phyloP scores from a whole-genome alignment of 192 early-diverging fungal genomes.

The Pecoramyces ruminantium region DNA sequence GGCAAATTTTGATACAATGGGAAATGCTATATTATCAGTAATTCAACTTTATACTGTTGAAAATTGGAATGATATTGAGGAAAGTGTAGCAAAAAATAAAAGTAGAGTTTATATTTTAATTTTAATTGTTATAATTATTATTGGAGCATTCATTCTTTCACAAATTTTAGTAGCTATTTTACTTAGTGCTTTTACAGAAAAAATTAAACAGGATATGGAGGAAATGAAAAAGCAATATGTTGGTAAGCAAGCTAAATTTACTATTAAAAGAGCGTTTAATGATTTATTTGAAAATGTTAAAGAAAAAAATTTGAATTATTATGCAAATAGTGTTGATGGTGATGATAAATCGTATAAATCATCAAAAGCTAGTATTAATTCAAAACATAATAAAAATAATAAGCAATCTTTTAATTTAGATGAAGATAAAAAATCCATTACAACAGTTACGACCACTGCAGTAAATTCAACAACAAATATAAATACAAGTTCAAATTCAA shows the following conservation, averaged over 20 bases:
- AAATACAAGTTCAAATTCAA: too few relatives aligned
- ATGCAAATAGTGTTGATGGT: background rate
- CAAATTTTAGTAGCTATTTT: background rate
- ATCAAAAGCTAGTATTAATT: background rate
- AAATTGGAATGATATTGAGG: background rate
- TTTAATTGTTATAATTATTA: background rate
- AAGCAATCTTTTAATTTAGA: background rate
- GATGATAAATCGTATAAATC: background rate
- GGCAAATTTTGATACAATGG: background rate
- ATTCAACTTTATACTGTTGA: background rate
- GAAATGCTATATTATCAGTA: background rate
- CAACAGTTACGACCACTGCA: too few relatives aligned
- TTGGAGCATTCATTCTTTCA: background rate
- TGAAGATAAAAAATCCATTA: background rate
- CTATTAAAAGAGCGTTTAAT: background rate
- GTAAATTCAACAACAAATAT: too few relatives aligned
- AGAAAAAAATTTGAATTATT: background rate
- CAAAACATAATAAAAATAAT: background rate
- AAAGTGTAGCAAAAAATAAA: background rate
- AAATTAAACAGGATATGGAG: background rate
- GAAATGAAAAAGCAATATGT: background rate
- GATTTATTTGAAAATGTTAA: background rate
- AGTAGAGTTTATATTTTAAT: background rate
- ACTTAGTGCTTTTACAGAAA: background rate
- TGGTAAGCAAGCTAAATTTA: background rate